phyloP scores from a whole-genome alignment of 169 alveolate genomes.

The Plasmodium relictum region DNA sequence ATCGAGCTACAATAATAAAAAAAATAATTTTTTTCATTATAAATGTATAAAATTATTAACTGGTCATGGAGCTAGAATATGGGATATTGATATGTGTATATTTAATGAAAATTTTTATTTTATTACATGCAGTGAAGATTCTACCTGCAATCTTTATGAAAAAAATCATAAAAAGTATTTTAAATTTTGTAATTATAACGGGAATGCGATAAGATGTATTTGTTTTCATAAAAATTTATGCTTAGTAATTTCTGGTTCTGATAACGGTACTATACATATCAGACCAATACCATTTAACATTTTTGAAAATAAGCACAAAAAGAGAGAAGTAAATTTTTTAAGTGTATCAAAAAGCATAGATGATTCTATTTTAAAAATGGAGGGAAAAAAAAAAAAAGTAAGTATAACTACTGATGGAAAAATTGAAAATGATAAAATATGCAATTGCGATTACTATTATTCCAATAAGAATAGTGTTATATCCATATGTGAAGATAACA shows the following conservation, averaged over 20 bases:
- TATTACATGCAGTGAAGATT: constrained; percentile 74
- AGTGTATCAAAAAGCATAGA: neutral
- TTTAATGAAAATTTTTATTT: constrained; percentile 24
- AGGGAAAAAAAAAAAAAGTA: neutral
- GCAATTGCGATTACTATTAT: neutral
- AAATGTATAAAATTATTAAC: constrained; percentile 13
- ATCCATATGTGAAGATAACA: neutral
- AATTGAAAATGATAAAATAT: neutral
- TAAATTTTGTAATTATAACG: constrained; percentile 22
- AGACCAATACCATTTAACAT: neutral
- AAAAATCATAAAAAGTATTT: constrained; percentile 10
- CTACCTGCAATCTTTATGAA: constrained; percentile 40
- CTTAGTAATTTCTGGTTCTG: constrained; percentile 23
- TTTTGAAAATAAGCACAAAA: neutral
- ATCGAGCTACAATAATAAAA: neutral
- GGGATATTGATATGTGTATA: constrained; percentile 66
- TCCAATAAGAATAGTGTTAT: neutral
- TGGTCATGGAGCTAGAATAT: constrained; percentile 70
- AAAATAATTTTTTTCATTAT: constrained; percentile 8
- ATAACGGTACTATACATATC: constrained; percentile 40
- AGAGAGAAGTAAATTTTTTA: neutral
- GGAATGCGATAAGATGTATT: constrained; percentile 46
- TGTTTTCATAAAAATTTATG: constrained; percentile 18
- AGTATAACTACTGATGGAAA: neutral
- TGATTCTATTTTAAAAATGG: neutral